phyloP scores from a whole-genome alignment of 306 rosid genomes.

The Malus sylvestris region DNA sequence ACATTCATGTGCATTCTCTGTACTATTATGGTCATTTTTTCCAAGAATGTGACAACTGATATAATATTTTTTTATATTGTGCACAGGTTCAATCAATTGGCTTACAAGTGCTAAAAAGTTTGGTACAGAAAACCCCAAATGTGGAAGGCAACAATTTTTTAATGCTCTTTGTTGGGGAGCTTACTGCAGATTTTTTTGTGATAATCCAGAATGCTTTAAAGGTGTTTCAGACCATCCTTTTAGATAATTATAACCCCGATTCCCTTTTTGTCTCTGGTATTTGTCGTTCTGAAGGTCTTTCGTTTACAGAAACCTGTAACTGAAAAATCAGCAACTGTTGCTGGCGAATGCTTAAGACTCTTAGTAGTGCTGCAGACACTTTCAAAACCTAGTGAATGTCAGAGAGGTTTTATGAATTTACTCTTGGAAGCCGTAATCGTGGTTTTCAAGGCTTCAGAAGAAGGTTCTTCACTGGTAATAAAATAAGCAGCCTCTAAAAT shows the following conservation, averaged over 20 bases:
- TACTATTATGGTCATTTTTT: slow-evolving; percentile 1
- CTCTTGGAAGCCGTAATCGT: slow-evolving; percentile 69
- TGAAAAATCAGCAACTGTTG: slow-evolving; percentile 58
- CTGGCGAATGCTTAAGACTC: slow-evolving; percentile 70
- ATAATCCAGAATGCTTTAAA: slow-evolving; percentile 51
- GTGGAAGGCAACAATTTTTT: slow-evolving; percentile 49
- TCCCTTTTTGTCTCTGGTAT: not conserved
- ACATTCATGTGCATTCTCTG: slow-evolving; percentile 19
- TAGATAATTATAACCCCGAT: not conserved
- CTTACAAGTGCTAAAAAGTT: slow-evolving; percentile 68
- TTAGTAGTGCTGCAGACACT: slow-evolving; percentile 67
- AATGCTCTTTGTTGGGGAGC: slow-evolving; percentile 73
- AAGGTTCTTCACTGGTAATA: slow-evolving; percentile 54
- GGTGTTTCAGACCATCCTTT: slow-evolving; percentile 34
- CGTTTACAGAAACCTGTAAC: slow-evolving; percentile 61
- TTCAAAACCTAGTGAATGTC: slow-evolving; percentile 53
- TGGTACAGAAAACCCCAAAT: slow-evolving; percentile 48
- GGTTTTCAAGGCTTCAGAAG: slow-evolving; percentile 61
- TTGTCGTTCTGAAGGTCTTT: slow-evolving; percentile 27
- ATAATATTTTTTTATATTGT: slow-evolving; percentile 13
- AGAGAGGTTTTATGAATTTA: slow-evolving; percentile 55
- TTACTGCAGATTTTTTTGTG: slow-evolving; percentile 44
- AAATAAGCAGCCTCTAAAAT: slow-evolving; percentile 12
- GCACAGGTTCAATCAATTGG: slow-evolving; percentile 73
- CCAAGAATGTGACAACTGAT: slow-evolving; percentile 22